Conservation (phyloP, 225 moss, liverwort and hornwort species). For the Asterella californica region DNA sequence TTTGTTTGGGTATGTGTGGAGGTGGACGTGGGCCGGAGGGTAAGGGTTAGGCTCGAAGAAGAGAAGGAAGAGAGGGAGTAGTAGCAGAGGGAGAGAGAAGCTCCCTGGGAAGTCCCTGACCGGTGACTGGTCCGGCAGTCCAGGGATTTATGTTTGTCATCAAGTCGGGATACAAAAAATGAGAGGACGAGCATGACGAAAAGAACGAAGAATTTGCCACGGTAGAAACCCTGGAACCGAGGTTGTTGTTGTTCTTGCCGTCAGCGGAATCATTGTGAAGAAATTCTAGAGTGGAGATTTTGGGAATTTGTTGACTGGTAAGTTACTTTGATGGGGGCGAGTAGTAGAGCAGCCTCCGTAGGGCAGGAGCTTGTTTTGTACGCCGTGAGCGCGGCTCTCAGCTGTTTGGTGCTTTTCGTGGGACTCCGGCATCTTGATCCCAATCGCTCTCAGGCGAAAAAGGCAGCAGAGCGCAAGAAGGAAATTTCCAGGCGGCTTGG, state of each 20-base stretch:
- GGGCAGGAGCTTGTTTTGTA: conserved; percentile 91
- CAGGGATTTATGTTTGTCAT: background rate
- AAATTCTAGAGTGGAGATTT: background rate
- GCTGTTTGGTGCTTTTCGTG: conserved; percentile 85
- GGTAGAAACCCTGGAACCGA: background rate
- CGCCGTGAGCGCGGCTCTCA: conserved; percentile 87
- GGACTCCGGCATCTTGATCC: conserved; percentile 86
- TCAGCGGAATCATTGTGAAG: background rate
- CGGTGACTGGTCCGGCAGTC: background rate
- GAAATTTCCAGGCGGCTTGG: conserved; percentile 84
- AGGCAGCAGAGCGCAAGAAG: conserved; percentile 91
- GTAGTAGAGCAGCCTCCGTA: conserved; percentile 78
- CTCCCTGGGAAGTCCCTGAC: background rate
- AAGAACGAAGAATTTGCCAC: background rate
- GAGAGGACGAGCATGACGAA: conserved; percentile 11
- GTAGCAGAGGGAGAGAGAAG: background rate
- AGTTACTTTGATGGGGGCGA: conserved; percentile 64
- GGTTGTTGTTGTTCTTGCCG: background rate
- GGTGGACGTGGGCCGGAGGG: background rate
- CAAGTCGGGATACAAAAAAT: background rate
- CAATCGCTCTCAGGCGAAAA: conserved; percentile 82
- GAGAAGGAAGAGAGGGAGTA: background rate
- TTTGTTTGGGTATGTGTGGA: background rate
- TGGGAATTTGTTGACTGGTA: background rate
- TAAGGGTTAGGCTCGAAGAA: background rate